Base-by-base conservation (phyloP, 1,284 basidiomycete species). In the Vanrija humicola region DNA sequence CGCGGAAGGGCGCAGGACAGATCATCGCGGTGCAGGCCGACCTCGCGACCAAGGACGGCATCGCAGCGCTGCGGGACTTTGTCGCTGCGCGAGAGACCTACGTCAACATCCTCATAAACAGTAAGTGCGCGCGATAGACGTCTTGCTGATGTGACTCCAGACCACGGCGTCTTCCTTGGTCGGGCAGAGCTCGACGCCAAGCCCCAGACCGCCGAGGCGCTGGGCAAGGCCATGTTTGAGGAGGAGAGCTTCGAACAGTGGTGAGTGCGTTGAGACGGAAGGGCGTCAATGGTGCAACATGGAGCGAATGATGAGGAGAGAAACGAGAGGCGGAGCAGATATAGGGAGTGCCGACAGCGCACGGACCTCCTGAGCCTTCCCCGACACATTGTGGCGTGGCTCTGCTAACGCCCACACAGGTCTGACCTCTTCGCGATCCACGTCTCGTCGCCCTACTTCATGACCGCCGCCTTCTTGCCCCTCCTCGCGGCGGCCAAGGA, bases 401-500 rank as follows among this genome's bases (percentile, higher is more conserved):
- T 23, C 21, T 15, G 39, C 18, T 43, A 6, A 43, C 28, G 28
- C 3, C 10, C 10, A 23, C 26, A n/a, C 48, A 50, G 48, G 48
- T 8, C 9, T 2, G 59, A 71, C 25, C 67, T 63, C 14, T 74
- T 71, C 62, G 51, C 55, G 23, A 75, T 73, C 65, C 75, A 77
- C 66, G 67, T 65, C 26, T 67, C 72, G 2, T 71, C 69, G 19
- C 73, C 74, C 65, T 67, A 70, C 58, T 76, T 75, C 62, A 69
- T 66, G 15, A 61, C 73, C 3, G 73, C 69, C 46, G 74, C 71
- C 15, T 72, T 75, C 67, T 61, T 76, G 14, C 73, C 73, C 9
- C 63, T 75, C 14, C 65, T 76, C 5, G 60, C 62, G 16, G 66
- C 67, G 5, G 71, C 72, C 46, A 70, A 69, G 61, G 59, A 64